Percentiles rank a stretch among this genome's conserved stretches.
These are phyloP conservation scores for Myriosclerotinia scirpicola DNA, from an alignment of 2,329 filamentous ascomycete species.

Conservation along the genomic window DNA sequence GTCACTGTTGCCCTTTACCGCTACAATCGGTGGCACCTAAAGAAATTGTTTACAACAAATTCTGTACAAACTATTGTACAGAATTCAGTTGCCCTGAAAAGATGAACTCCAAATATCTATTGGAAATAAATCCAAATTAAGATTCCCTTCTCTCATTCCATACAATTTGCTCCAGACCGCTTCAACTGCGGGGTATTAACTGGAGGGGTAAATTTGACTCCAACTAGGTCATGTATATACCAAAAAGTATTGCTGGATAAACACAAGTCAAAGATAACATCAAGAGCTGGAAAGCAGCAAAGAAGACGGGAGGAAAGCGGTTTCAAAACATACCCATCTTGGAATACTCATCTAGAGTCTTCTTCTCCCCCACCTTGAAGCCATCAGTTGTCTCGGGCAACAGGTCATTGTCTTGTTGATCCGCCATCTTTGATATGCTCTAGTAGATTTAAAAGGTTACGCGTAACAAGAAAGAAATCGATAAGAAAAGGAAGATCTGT, in stretches of 20 bases:
- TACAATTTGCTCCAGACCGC: conserved; percentile 5
- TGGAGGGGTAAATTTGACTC: conserved; percentile 16
- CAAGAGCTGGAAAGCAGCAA: neutral
- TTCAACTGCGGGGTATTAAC: conserved; percentile 15
- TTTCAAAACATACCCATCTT: conserved; percentile 71
- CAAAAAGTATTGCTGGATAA: neutral
- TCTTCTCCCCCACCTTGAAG: conserved; percentile 99
- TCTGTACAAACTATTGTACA: conserved; percentile 8
- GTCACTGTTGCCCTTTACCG: neutral
- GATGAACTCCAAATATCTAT: neutral
- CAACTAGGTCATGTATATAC: neutral
- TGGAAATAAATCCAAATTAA: neutral
- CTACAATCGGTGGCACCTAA: neutral
- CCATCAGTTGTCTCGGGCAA: conserved; percentile 86
- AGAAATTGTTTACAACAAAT: neutral
- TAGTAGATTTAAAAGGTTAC: neutral
- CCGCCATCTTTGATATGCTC: conserved; percentile 33
- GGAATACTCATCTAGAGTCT: conserved; percentile 92
- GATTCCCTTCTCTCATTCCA: neutral
- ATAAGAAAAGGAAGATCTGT: conserved; percentile 12
- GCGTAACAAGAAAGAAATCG: neutral
- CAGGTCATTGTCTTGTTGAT: conserved; percentile 68
- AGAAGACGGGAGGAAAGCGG: neutral
- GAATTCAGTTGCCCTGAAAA: neutral
- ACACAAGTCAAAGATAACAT: neutral